These are phyloP conservation scores for Petunia hybrid DNA, from an alignment of 305 asterid species.

Conservation along the genomic window DNA sequence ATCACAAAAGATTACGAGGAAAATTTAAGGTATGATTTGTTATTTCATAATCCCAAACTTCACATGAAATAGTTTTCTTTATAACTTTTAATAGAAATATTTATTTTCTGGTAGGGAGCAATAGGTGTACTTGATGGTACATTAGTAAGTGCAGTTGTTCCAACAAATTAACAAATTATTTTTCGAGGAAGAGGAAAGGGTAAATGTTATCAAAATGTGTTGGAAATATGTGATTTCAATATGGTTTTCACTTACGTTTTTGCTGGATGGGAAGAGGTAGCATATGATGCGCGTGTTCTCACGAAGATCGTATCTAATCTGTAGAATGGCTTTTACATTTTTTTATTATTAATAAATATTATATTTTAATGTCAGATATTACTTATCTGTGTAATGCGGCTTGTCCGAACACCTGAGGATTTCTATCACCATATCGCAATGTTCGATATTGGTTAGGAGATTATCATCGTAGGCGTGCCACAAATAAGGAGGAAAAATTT, in stretches of 20 bases:
- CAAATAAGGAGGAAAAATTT: too few relatives aligned
- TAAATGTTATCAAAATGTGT: conserved; percentile 15
- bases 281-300: too few relatives aligned
- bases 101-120: neutral
- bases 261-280: neutral
- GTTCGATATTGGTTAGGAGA: neutral
- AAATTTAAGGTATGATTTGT: neutral
- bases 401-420: neutral
- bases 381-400: neutral
- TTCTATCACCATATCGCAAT: neutral
- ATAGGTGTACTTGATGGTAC: too few relatives aligned
- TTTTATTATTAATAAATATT: too few relatives aligned
- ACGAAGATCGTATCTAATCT: too few relatives aligned
- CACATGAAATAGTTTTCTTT: neutral
- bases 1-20: too few relatives aligned
- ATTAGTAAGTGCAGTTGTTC: neutral
- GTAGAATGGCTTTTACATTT: too few relatives aligned
- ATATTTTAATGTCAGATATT: neutral
- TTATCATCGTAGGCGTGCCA: neutral
- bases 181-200: conserved; percentile 22
- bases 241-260: neutral
- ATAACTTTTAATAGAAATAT: neutral
- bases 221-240: conserved; percentile 20
- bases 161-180: neutral
- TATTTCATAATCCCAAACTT: too few relatives aligned